Conservation (phyloP, 148 eudicot genomes). For the Rhododendron simsii region DNA sequence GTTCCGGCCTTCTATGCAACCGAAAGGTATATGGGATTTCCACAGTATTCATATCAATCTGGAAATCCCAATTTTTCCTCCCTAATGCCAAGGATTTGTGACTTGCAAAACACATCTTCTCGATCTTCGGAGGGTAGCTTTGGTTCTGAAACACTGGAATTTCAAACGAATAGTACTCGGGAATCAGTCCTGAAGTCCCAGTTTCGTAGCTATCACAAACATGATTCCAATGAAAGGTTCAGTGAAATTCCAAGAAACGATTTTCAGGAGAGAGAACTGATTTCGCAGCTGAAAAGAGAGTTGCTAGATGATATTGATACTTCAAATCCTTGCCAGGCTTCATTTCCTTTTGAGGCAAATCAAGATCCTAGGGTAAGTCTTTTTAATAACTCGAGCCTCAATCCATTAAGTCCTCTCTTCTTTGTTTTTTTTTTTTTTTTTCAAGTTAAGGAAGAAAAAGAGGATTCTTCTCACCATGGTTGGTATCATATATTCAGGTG, state of each 20-base stretch:
- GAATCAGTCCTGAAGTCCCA: not conserved
- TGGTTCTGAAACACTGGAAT: not conserved
- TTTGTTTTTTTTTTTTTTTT: not conserved
- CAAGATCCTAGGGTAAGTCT: constrained; percentile 49
- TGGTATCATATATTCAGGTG: constrained; percentile 25
- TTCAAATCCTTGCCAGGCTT: constrained; percentile 42
- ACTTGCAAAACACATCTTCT: constrained; percentile 17
- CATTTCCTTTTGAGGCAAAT: constrained; percentile 27
- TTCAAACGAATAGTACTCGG: not conserved
- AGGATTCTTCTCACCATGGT: not conserved
- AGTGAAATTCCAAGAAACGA: not conserved
- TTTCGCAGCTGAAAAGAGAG: constrained; percentile 56
- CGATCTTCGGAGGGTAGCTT: not conserved
- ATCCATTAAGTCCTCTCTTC: not conserved
- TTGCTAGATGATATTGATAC: constrained; percentile 44
- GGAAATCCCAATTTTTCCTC: constrained; percentile 22
- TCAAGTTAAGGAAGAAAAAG: not conserved
- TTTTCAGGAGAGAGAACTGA: constrained; percentile 43
- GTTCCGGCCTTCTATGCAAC: constrained; percentile 34
- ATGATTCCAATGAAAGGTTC: not conserved
- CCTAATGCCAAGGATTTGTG: constrained; percentile 24
- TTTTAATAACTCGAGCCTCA: not conserved
- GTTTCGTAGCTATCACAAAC: not conserved
- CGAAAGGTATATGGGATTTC: constrained; percentile 27
- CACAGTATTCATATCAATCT: constrained; percentile 11